These are phyloP conservation scores for Ceratobasidium sp. DNA, from an alignment of 1,284 basidiomycete species.

Conservation along the genomic window DNA sequence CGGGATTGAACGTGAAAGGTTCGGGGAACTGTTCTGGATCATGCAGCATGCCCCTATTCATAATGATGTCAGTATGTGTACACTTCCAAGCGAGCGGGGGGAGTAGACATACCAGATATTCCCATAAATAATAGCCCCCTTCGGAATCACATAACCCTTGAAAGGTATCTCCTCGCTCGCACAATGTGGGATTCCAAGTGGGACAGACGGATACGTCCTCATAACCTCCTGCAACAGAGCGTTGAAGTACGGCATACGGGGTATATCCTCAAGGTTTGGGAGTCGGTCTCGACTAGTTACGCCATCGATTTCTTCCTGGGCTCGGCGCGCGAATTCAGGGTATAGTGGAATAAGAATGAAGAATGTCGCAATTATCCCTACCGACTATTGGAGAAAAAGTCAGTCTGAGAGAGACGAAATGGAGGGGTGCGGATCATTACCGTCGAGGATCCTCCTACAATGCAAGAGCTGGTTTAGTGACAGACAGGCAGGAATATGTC, in stretches of 20 bases:
- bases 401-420: not conserved
- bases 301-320: conserved; percentile 48
- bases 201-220: conserved; percentile 2
- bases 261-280: conserved; percentile 46
- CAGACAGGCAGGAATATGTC: not conserved
- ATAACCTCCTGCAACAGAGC: conserved; percentile 49
- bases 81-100: no score
- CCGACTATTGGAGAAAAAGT: not conserved
- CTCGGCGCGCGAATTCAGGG: conserved; percentile 46
- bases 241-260: conserved; percentile 48
- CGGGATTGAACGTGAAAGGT: conserved; percentile 42
- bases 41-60: conserved; percentile 41
- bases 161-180: conserved; percentile 9
- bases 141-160: conserved; percentile 13
- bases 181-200: conserved; percentile 1
- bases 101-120: conserved; percentile 21
- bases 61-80: no score
- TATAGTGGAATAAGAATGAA: conserved; percentile 27
- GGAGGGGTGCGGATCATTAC: not conserved
- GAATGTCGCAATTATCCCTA: conserved; percentile 45
- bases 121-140: not conserved
- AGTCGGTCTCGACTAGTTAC: conserved; percentile 45
- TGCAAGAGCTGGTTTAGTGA: not conserved
- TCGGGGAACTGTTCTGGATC: conserved; percentile 44
- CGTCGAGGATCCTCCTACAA: conserved; percentile 1